These are phyloP conservation scores for Acacia concinna DNA, from an alignment of 331 rosid genomes.

Conservation along the genomic window DNA sequence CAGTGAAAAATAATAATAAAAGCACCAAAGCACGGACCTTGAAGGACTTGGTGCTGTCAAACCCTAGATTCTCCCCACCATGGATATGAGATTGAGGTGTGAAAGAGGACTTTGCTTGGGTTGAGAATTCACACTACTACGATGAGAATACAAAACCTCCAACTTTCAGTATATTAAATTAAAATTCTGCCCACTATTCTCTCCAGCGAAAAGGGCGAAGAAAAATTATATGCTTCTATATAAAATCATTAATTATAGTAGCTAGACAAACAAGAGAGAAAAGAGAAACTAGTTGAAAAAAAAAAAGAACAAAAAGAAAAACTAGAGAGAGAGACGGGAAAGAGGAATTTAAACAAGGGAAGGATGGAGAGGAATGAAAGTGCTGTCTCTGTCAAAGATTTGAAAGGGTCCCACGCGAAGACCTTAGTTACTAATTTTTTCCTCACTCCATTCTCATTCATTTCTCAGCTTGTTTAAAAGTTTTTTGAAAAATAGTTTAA, in stretches of 20 bases:
- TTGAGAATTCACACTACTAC: slow-evolving; percentile 47
- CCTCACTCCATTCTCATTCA: slow-evolving; percentile 11
- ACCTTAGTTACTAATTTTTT: slow-evolving; percentile 28
- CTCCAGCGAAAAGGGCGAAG: slow-evolving; percentile 5
- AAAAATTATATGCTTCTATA: not conserved
- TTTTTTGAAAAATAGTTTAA: too few species aligned
- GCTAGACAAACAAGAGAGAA: slow-evolving; percentile 7
- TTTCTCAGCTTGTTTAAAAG: not conserved
- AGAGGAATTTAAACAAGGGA: slow-evolving; percentile 33
- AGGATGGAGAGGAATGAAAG: slow-evolving; percentile 45
- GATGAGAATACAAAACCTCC: slow-evolving; percentile 46
- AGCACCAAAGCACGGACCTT: slow-evolving; percentile 51
- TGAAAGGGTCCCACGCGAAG: slow-evolving; percentile 48
- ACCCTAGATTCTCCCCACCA: slow-evolving; percentile 65
- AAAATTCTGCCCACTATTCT: not conserved
- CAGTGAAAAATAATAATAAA: slow-evolving; percentile 3
- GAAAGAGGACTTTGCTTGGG: slow-evolving; percentile 51
- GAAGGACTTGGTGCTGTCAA: slow-evolving; percentile 57
- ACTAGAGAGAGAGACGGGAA: not conserved
- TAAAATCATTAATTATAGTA: not conserved
- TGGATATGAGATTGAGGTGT: slow-evolving; percentile 54
- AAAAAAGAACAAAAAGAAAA: not conserved
- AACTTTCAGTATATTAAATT: slow-evolving; percentile 27
- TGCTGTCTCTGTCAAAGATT: slow-evolving; percentile 70
- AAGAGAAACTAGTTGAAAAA: not conserved